Evolutionary conservation across 148 eudicot genomes (phyloP), one percentile per base, ranked within the genome.

Genomic region (Heliamphora exappendiculata): DNA sequence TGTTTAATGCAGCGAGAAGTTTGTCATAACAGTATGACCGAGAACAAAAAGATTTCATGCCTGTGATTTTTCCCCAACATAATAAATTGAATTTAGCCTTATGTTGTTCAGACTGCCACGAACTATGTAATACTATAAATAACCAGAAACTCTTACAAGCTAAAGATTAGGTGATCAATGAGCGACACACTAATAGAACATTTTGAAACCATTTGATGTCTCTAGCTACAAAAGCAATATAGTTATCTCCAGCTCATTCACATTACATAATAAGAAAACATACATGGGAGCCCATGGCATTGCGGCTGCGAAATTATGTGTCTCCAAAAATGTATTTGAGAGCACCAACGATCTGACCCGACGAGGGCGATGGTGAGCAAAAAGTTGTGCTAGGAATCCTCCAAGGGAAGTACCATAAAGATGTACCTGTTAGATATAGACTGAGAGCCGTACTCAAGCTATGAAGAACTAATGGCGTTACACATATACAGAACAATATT

Each of bases 261-360:
- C 14, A 76, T 26, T 75, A 63, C 50, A 14, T 55, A 42, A 33
- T 24, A 60, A 33, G 33, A 65, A 34, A 22, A 89, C 96, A 86
- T 89, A 93, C 99, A 95, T 67, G 12, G 99, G 96, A 85, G 91
- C 91, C 99, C 99, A 95, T 62, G 96, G 99, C 99, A 95, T 95
- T 79, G 96, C 81, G 70, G 89, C 85, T 47, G 96, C 77, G 75
- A 95, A 93, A 51, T 83, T 83, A 39, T 69, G 82, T 68, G 99
- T 93, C 82, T 93, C 97, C 94, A 95, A 82, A 84, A 86, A 95
- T 31, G 99, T 84, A 84, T 95, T 95, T 78, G 99, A 91, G 53
- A 95, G 97, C 20, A 95, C 82, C 84, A 95, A 82, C 47, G 99
- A 95, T 86, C 79, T 87, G 70, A 95, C 99, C 70, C 99, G 88